These are phyloP conservation scores for Camellia oleifera DNA, from an alignment of 179 eudicot genomes.

Conservation along the genomic window DNA sequence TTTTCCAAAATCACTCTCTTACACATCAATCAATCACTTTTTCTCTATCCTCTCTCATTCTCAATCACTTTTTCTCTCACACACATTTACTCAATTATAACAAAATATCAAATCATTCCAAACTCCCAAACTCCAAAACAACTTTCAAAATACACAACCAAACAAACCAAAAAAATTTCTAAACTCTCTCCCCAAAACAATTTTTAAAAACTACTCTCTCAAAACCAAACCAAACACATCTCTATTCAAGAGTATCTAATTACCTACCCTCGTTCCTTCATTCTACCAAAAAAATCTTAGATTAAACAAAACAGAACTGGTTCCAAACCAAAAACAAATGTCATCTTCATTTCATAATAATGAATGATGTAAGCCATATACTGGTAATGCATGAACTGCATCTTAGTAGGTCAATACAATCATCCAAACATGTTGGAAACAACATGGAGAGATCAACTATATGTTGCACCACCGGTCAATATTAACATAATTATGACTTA, in stretches of 20 bases:
- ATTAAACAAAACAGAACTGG: neutral
- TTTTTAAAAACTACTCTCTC: too few relatives aligned
- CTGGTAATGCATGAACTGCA: neutral
- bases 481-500: constrained; percentile 16
- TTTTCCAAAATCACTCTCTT: too few relatives aligned
- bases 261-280: neutral
- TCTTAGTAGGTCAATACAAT: neutral
- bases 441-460: neutral
- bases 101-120: too few relatives aligned
- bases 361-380: neutral
- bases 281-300: neutral
- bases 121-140: too few relatives aligned
- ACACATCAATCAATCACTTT: too few relatives aligned
- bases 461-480: neutral
- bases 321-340: neutral
- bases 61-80: too few relatives aligned
- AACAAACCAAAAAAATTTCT: too few relatives aligned
- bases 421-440: neutral
- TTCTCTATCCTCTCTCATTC: too few relatives aligned
- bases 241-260: neutral
- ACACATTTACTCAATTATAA: too few relatives aligned
- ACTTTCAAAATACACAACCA: too few relatives aligned
- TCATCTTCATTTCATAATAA: neutral
- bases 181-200: too few relatives aligned
- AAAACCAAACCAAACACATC: too few relatives aligned